A percentile compares a stretch with the other conserved stretches of the same genome.
Evolutionary conservation across 148 eudicot species (phyloP).

Genomic region (Cornus suecica): DNA sequence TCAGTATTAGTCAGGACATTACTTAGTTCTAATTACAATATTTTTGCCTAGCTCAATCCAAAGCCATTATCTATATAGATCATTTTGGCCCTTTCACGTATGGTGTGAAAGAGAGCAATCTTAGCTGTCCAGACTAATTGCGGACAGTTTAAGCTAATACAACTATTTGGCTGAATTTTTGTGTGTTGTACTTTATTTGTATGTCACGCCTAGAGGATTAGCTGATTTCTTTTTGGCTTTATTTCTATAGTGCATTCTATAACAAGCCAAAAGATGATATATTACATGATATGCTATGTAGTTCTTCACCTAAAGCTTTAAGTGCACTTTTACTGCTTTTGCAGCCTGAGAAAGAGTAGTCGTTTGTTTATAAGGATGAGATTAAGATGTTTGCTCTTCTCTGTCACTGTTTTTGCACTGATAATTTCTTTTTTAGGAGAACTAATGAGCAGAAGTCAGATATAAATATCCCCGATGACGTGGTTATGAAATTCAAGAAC

Average conservation of each 20-base stretch:
- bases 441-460: conserved; percentile 81
- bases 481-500: conserved; percentile 39
- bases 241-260: neutral
- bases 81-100: too few relatives aligned
- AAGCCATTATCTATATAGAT: too few relatives aligned
- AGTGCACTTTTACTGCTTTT: conserved; percentile 3
- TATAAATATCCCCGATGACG: conserved; percentile 67
- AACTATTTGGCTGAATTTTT: neutral
- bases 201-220: neutral
- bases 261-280: neutral
- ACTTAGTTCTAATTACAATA: too few relatives aligned
- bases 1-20: too few relatives aligned
- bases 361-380: neutral
- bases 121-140: too few relatives aligned
- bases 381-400: neutral
- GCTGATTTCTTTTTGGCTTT: neutral
- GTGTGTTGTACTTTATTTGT: neutral
- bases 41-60: too few relatives aligned
- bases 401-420: neutral
- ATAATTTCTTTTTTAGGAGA: conserved; percentile 32
- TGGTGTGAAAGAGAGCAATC: too few relatives aligned
- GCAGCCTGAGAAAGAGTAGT: neutral
- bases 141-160: too few relatives aligned
- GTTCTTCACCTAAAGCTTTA: neutral
- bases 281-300: neutral